Evolutionary conservation across 2,329 filamentous ascomycete genomes (phyloP), one percentile per base, ranked within the genome.

Genomic region (Septoria linicola): DNA sequence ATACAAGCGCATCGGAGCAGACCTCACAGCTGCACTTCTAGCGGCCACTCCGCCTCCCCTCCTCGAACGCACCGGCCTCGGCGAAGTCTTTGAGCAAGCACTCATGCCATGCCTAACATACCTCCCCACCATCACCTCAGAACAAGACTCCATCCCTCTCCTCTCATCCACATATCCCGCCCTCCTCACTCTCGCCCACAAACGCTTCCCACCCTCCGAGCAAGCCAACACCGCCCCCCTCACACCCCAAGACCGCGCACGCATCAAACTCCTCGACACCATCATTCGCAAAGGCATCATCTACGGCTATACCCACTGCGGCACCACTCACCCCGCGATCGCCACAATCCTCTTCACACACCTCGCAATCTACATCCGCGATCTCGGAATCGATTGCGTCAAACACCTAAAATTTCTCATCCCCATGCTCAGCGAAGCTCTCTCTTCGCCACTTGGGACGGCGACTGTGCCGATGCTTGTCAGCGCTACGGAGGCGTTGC

Each of bases 61-160:
- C 2, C 75, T 91, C 37, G 68, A 68, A 10, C 75, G 76, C 39
- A 87, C 83, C 0, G 87, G 87, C 1, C 79, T 92, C 6, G 79
- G 78, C 17, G 71, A 77, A 11, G 79, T 92, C 20, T 85, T 92
- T 54, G 79, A 85, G 62, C 80, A 89, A 16, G 80, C 84, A 2
- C 70, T 89, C 1, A 78, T 84, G 58, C 87, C 89, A 0, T 82
- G 84, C 30, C 77, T 96, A n/a, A 77, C 85, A 6, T 88, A 83
- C 61, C 76, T 96, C 4, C 91, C 92, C 0, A 82, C 78, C 10
- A 73, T 95, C 35, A 96, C 89, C 0, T 83, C 87, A 0, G 85
- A 88, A 62, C 66, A 76, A 0, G 87, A 93, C 49, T 87, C 87
- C 3, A 64, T 87, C 1, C 63, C 65, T 1, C 72, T 96, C 2